phyloP scores from a whole-genome alignment of 2,329 filamentous ascomycete genomes.

The Neurospora sp. region DNA sequence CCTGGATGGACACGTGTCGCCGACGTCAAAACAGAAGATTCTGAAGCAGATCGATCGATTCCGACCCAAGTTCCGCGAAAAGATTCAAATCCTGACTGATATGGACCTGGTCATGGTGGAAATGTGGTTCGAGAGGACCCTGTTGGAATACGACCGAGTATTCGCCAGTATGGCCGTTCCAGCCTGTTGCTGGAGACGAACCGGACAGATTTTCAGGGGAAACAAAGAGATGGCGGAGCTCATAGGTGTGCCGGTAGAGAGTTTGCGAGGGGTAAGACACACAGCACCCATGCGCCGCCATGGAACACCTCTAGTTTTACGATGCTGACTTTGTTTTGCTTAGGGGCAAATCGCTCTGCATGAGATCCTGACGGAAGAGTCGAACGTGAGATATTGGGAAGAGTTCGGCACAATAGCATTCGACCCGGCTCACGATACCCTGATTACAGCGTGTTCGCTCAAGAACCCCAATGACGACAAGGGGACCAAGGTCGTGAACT shows the following conservation, averaged over 20 bases:
- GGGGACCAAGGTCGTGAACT: conserved; percentile 67
- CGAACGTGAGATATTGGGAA: conserved; percentile 95
- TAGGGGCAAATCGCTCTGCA: conserved; percentile 91
- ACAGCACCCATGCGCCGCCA: not conserved
- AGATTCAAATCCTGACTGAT: conserved; percentile 85
- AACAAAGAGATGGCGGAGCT: conserved; percentile 99
- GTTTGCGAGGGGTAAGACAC: conserved; percentile 70
- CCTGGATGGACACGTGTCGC: conserved; percentile 80
- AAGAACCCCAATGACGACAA: conserved; percentile 68
- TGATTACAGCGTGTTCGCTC: conserved; percentile 84
- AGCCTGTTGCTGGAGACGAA: conserved; percentile 92
- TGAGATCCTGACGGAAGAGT: conserved; percentile 91
- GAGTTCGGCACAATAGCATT: conserved; percentile 98
- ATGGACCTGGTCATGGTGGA: conserved; percentile 91
- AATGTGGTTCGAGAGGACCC: conserved; percentile 96
- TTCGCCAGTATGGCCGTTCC: conserved; percentile 99
- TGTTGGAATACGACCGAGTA: conserved; percentile 97
- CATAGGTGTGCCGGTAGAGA: conserved; percentile 85
- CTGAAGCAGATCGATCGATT: conserved; percentile 85
- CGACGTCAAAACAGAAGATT: conserved; percentile 80
- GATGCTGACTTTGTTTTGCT: conserved; percentile 1
- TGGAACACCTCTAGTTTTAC: not conserved
- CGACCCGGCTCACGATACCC: conserved; percentile 84
- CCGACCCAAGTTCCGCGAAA: conserved; percentile 88
- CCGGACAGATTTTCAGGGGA: conserved; percentile 91